Base-by-base conservation (phyloP, 352 stramenopile genomes). In the Pythium grandisporangium region DNA sequence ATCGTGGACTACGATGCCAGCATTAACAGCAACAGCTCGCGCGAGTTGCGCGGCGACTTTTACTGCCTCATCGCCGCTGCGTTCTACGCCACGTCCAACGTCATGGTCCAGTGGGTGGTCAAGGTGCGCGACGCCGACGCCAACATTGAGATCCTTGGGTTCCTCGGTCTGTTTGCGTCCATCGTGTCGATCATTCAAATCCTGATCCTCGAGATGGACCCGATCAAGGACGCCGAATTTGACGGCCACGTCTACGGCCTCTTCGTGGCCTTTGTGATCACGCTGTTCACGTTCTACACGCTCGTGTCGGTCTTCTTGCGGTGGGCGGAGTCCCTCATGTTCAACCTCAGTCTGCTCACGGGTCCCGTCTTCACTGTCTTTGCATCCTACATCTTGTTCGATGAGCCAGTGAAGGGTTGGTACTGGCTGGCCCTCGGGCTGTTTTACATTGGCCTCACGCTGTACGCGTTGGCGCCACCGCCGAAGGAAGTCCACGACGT, bases 81-180 rank as follows among this genome's bases (percentile, higher is more conserved):
- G 12, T 73, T 82, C 55, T 82, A 80, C 45, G 69, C 67, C 5
- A 67, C 68, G 45, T 80, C 72, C 30, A 82, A 82, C 48, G 64
- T 85, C 23, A 80, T 85, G 66, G 74, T 80, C 59, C 66, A 85
- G 48, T 74, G 61, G 11, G 66, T 79, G 26, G 68, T 82, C 55
- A 81, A 78, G 54, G 54, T 62, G 26, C 66, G 68, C 43, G 60
- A 67, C 47, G 53, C 82, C 10, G 42, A 69, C 49, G 58, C 72
- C 13, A 80, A 80, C 48, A 56, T 85, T 32, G 72, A 85, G 22
- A 36, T 65, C 21, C 51, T 85, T 16, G 66, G 63, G 20, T 77
- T 69, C 33, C 29, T 85, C 12, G 72, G 72, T 19, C 47, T 77
- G 34, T 78, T 66, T 45, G 71, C 61, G 23, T 60, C 61, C 17